These are phyloP conservation scores for Cladosporium sp. DNA, from an alignment of 2,329 filamentous ascomycete genomes.

Conservation along the genomic window DNA sequence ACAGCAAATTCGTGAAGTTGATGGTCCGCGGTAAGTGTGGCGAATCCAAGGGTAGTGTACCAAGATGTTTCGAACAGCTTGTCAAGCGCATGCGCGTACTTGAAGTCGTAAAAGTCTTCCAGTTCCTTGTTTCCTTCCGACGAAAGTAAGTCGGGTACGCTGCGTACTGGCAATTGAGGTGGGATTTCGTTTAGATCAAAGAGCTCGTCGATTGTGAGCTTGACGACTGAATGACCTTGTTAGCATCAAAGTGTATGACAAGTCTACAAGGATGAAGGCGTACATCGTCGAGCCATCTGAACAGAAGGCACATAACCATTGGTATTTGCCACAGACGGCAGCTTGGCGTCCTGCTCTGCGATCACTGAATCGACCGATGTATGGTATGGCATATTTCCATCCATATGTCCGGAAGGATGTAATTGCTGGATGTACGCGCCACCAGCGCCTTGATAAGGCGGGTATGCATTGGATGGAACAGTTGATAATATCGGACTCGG, in stretches of 20 bases:
- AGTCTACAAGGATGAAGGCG: constrained; percentile 4
- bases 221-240: constrained; percentile 35
- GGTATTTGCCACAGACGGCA: constrained; percentile 18
- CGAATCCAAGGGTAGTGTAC: constrained; percentile 64
- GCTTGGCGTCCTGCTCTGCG: constrained; percentile 15
- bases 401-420: not conserved
- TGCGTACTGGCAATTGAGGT: constrained; percentile 48
- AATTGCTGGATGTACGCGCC: constrained; percentile 21
- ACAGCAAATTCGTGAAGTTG: constrained; percentile 66
- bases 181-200: constrained; percentile 63
- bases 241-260: constrained; percentile 15
- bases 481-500: constrained; percentile 1
- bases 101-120: constrained; percentile 71
- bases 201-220: constrained; percentile 70
- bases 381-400: constrained; percentile 51
- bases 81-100: constrained; percentile 74
- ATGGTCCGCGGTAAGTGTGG: constrained; percentile 56
- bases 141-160: constrained; percentile 39
- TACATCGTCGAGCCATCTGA: constrained; percentile 33
- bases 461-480: constrained; percentile 20
- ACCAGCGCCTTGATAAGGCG: constrained; percentile 2
- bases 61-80: constrained; percentile 79
- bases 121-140: constrained; percentile 62
- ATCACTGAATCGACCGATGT: constrained; percentile 67
- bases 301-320: constrained; percentile 28